Evolutionary conservation across 352 stramenopile genomes (phyloP).

Genomic region (Pelagophyceae sp.): DNA sequence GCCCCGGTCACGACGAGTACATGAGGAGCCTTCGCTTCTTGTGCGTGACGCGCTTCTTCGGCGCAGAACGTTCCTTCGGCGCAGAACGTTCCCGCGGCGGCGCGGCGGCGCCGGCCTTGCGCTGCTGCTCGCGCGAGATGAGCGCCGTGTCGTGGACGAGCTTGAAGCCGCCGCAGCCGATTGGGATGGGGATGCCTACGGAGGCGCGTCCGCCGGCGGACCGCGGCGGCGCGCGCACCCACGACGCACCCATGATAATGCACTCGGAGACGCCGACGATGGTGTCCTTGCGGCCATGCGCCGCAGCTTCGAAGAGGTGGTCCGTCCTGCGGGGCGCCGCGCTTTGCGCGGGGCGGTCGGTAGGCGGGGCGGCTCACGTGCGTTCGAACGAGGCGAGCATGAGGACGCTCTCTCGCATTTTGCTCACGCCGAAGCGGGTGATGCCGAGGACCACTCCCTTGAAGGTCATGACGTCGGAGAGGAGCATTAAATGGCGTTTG

Average conservation of each 20-base stretch:
- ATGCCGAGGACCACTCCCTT: slow-evolving; percentile 83
- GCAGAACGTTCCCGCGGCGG: no score
- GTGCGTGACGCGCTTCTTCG: no score
- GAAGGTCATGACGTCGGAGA: slow-evolving; percentile 99
- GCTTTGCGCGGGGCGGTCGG: slow-evolving; percentile 99
- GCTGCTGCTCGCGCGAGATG: slow-evolving; percentile 34
- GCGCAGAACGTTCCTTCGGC: no score
- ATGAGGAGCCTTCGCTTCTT: no score
- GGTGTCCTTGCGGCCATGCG: slow-evolving; percentile 90
- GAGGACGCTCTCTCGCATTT: slow-evolving; percentile 98
- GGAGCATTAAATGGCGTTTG: slow-evolving; percentile 91
- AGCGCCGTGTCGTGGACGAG: slow-evolving; percentile 59
- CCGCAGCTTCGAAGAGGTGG: slow-evolving; percentile 98
- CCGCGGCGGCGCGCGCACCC: no score
- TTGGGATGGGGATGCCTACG: slow-evolving; percentile 93
- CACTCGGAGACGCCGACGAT: slow-evolving; percentile 98
- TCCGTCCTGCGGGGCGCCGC: no score
- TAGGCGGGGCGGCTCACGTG: not conserved
- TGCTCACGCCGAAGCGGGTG: slow-evolving; percentile 94
- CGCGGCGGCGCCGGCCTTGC: not conserved
- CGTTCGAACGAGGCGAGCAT: slow-evolving; percentile 88
- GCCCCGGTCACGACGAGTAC: no score
- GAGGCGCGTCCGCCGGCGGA: no score
- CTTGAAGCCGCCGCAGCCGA: slow-evolving; percentile 97
- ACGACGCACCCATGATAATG: slow-evolving; percentile 99